Percentiles rank a stretch among this genome's conserved stretches.
Evolutionary conservation across 768 basidiomycete genomes (phyloP).

Genomic region (Panus rudis): DNA sequence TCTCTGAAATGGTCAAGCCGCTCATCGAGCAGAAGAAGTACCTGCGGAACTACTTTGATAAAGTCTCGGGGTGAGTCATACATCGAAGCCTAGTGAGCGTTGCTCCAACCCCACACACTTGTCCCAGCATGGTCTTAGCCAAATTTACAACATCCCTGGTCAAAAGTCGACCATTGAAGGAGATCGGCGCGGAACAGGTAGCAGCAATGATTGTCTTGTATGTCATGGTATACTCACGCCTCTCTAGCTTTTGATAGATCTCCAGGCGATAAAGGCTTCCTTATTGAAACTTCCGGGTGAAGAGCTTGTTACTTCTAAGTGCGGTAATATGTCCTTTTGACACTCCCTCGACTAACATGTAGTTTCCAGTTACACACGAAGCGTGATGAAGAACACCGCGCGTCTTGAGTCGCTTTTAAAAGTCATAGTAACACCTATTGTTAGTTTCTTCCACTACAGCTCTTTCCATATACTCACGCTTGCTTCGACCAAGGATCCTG

Average conservation of each 20-base stretch:
- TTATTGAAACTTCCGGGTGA: constrained; percentile 82
- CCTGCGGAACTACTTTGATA: constrained; percentile 87
- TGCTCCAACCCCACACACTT: background rate
- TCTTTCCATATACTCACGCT: background rate
- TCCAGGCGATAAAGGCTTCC: constrained; percentile 80
- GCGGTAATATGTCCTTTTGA: constrained; percentile 9
- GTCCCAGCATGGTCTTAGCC: constrained; percentile 63
- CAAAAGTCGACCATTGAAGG: constrained; percentile 82
- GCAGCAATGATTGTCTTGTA: background rate
- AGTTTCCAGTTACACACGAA: constrained; percentile 64
- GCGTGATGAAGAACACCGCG: constrained; percentile 72
- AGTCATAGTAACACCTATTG: constrained; percentile 89
- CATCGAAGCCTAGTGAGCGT: background rate
- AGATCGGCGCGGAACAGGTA: constrained; percentile 97
- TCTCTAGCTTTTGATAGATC: constrained; percentile 76
- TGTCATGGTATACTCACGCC: constrained; percentile 5
- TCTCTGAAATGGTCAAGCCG: constrained; percentile 70
- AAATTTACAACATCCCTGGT: constrained; percentile 89
- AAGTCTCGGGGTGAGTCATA: constrained; percentile 69
- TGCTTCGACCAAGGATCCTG: constrained; percentile 55
- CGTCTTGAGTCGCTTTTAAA: constrained; percentile 90
- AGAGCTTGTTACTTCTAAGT: constrained; percentile 48
- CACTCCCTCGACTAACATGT: constrained; percentile 9
- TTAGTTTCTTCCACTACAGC: constrained; percentile 29
- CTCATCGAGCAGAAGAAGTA: constrained; percentile 94